Percentiles rank a stretch among this genome's conserved stretches.
These are phyloP conservation scores for Fusarium tjaetaba DNA, from an alignment of 2,329 filamentous ascomycete genomes.

Conservation along the genomic window DNA sequence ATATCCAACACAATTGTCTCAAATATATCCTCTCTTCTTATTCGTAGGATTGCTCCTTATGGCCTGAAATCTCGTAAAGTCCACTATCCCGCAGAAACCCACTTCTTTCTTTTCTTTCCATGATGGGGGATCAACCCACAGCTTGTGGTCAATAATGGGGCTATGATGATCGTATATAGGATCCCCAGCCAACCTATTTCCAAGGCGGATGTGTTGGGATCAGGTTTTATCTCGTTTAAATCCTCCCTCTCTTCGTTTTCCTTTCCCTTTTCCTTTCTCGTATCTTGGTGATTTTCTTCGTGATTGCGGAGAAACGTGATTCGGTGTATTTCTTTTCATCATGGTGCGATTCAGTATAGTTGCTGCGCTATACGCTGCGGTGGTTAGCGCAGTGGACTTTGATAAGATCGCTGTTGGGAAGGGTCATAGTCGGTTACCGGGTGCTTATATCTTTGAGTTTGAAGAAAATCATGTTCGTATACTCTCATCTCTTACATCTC, in stretches of 20 bases:
- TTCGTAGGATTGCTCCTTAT: not conserved
- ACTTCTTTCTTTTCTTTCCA: constrained; percentile 1
- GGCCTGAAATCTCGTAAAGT: constrained; percentile 9
- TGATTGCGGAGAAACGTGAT: constrained; percentile 19
- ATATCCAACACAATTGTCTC: not conserved
- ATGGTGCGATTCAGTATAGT: constrained; percentile 52
- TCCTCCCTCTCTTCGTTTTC: not conserved
- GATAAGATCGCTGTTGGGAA: constrained; percentile 39
- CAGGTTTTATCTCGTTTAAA: constrained; percentile 4
- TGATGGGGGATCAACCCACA: constrained; percentile 18
- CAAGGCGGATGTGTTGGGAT: not conserved
- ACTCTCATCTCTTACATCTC: rapidly evolving
- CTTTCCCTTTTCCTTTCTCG: not conserved
- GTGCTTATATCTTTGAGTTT: constrained; percentile 65
- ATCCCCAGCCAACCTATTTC: constrained; percentile 1
- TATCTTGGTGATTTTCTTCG: constrained; percentile 4
- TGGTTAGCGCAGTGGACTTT: constrained; percentile 43
- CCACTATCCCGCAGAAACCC: constrained; percentile 26
- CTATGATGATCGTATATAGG: constrained; percentile 32
- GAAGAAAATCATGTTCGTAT: constrained; percentile 58
- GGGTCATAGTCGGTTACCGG: constrained; percentile 49
- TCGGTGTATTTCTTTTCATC: not conserved
- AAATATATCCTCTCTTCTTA: not conserved
- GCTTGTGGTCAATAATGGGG: not conserved
- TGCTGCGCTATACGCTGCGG: constrained; percentile 50